Evolutionary conservation across 768 basidiomycete species (phyloP).

Genomic region (Boletus subparvulus): DNA sequence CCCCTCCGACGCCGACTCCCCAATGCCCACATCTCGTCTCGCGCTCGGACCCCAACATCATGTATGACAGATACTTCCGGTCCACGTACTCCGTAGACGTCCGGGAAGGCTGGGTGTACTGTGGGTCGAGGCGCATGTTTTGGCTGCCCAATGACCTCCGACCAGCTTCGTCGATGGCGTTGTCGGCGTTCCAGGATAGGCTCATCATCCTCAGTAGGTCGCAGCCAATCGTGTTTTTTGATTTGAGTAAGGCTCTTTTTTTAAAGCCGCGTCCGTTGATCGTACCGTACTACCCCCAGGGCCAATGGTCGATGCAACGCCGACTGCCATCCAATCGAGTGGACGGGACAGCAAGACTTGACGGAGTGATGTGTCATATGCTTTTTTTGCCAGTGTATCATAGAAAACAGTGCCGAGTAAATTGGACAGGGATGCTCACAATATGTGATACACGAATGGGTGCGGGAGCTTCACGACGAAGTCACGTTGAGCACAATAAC

Average conservation of each 20-base stretch:
- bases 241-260: conserved; percentile 13
- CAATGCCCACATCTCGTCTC: conserved; percentile 14
- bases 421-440: neutral
- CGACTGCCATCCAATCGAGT: neutral
- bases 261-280: neutral
- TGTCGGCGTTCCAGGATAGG: conserved; percentile 12
- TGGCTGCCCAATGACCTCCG: conserved; percentile 20
- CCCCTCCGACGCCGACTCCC: neutral
- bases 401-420: neutral
- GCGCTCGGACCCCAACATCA: conserved; percentile 7
- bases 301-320: neutral
- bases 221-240: conserved; percentile 4
- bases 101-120: conserved; percentile 17
- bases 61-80: conserved; percentile 15
- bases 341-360: neutral
- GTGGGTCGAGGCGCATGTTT: conserved; percentile 11
- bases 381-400: neutral
- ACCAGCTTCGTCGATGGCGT: conserved; percentile 1
- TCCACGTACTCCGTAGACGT: conserved; percentile 14
- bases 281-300: neutral
- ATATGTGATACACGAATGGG: neutral
- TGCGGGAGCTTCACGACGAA: too few relatives aligned
- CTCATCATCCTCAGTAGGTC: conserved; percentile 7
- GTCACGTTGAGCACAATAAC: too few relatives aligned
- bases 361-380: neutral